Evolutionary conservation across 495 filamentous ascomycete genomes (phyloP).

Genomic region (Penicillium maclennaniae): DNA sequence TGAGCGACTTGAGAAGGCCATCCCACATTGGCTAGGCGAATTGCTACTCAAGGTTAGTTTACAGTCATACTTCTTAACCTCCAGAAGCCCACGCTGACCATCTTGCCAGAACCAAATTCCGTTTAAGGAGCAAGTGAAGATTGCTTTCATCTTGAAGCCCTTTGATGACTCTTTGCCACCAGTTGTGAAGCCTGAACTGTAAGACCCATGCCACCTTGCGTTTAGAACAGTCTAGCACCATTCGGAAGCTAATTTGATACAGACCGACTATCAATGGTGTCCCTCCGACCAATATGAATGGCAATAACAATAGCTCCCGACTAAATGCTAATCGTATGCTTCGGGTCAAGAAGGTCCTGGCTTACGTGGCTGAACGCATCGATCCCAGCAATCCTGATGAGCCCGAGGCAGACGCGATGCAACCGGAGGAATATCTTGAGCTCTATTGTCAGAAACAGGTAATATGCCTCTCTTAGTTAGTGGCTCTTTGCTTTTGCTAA

Average conservation of each 20-base stretch:
- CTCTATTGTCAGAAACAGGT: slow-evolving; percentile 91
- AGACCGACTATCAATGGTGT: slow-evolving; percentile 24
- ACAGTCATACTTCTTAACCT: slow-evolving; percentile 6
- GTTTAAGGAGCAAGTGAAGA: slow-evolving; percentile 86
- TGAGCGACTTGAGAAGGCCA: slow-evolving; percentile 76
- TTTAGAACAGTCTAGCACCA: neutral
- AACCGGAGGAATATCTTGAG: slow-evolving; percentile 89
- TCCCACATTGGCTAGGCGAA: slow-evolving; percentile 89
- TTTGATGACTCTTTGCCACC: slow-evolving; percentile 72
- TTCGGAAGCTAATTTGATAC: neutral
- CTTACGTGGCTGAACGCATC: slow-evolving; percentile 87
- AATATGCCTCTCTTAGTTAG: slow-evolving; percentile 29
- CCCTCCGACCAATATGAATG: slow-evolving; percentile 10
- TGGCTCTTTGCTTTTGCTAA: slow-evolving; percentile 11
- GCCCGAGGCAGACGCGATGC: slow-evolving; percentile 56
- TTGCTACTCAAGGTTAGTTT: slow-evolving; percentile 72
- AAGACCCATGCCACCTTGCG: slow-evolving; percentile 13
- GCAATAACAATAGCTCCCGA: slow-evolving; percentile 62
- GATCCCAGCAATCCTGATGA: slow-evolving; percentile 56
- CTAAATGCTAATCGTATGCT: slow-evolving; percentile 98
- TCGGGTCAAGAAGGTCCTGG: slow-evolving; percentile 88
- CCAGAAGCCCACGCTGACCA: neutral
- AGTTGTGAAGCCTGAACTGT: slow-evolving; percentile 60
- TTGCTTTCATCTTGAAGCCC: slow-evolving; percentile 86
- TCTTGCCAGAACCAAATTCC: slow-evolving; percentile 69